Conservation (phyloP, 805 yeast species). For the Hemisphaericaspora nanyangensis region DNA sequence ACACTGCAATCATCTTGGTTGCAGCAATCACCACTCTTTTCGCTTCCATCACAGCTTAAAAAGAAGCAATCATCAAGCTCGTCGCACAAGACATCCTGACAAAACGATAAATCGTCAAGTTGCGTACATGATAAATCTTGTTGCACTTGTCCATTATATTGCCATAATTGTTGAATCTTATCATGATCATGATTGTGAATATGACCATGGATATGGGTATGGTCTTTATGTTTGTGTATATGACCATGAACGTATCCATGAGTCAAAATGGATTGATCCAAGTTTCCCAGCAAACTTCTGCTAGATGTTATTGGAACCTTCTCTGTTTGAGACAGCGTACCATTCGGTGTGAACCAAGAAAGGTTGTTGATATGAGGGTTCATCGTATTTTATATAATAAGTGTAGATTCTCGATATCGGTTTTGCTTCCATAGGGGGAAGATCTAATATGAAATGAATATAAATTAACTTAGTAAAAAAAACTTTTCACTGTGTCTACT, state of each 20-base stretch:
- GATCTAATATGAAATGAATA: too few species aligned
- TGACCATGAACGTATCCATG: constrained; percentile 68
- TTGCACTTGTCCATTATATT: background rate
- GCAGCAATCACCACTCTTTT: constrained; percentile 4
- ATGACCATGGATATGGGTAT: constrained; percentile 68
- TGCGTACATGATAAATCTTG: constrained; percentile 20
- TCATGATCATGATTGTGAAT: constrained; percentile 48
- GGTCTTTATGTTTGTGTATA: constrained; percentile 57
- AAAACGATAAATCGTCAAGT: constrained; percentile 28
- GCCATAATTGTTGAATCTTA: constrained; percentile 3
- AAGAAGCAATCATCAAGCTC: constrained; percentile 44
- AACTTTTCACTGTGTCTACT: too few species aligned
- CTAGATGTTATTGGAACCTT: too few species aligned
- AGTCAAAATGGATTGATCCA: constrained; percentile 11
- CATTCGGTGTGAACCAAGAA: too few species aligned
- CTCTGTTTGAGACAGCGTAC: too few species aligned
- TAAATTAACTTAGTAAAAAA: too few species aligned
- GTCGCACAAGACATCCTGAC: constrained; percentile 39
- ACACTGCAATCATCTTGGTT: constrained; percentile 1
- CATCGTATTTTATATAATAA: too few species aligned
- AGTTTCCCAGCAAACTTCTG: too few species aligned
- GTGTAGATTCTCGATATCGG: too few species aligned
- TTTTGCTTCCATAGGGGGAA: too few species aligned
- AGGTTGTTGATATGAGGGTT: too few species aligned
- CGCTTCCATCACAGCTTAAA: constrained; percentile 26